These are phyloP conservation scores for Medicago arabica DNA, from an alignment of 306 rosid species.

Conservation along the genomic window DNA sequence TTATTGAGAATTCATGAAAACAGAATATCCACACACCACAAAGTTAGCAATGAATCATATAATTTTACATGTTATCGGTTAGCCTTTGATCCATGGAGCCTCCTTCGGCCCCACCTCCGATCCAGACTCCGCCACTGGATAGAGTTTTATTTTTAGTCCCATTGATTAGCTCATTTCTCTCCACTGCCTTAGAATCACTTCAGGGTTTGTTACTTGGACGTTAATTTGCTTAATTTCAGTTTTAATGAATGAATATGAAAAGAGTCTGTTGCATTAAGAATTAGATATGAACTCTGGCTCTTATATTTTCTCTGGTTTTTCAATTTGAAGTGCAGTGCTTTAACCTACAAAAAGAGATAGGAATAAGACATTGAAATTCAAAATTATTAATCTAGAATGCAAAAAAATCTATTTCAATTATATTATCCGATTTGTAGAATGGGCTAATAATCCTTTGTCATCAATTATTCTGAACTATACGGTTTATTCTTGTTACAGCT, in stretches of 20 bases:
- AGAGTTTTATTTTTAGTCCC: background rate
- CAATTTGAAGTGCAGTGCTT: background rate
- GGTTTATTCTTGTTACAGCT: conserved; percentile 53
- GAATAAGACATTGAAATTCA: too few species aligned
- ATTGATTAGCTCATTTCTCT: background rate
- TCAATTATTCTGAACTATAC: conserved; percentile 37
- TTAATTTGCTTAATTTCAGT: background rate
- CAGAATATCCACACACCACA: too few species aligned
- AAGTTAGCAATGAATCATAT: too few species aligned
- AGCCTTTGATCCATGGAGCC: too few species aligned
- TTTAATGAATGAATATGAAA: background rate
- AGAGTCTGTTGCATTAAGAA: conserved; percentile 3
- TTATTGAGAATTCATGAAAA: too few species aligned
- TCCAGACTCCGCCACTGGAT: too few species aligned
- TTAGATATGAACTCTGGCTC: conserved; percentile 2
- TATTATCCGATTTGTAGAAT: conserved; percentile 3
- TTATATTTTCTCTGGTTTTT: background rate
- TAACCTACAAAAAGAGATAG: background rate
- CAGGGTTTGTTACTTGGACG: background rate
- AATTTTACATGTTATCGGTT: too few species aligned
- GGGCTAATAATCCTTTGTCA: background rate
- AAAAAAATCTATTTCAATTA: conserved; percentile 11
- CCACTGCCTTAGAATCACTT: background rate
- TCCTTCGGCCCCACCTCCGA: too few species aligned
- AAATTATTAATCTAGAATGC: background rate